Evolutionary conservation across 495 filamentous ascomycete genomes (phyloP).

Genomic region (Penicillium roqueforti): DNA sequence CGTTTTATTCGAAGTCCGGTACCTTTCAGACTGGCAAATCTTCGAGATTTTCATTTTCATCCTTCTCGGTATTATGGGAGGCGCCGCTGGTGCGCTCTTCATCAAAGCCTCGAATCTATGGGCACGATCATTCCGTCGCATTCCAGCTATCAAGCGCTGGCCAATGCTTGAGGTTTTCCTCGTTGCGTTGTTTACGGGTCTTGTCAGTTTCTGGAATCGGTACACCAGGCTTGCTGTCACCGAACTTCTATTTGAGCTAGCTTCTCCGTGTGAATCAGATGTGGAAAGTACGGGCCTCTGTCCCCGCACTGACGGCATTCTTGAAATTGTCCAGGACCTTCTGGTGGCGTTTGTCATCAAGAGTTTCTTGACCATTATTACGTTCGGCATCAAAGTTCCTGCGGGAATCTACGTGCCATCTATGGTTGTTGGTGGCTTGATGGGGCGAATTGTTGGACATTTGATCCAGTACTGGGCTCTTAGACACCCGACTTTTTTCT

Average conservation of each 20-base stretch:
- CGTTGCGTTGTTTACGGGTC: slow-evolving; percentile 78
- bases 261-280: slow-evolving; percentile 75
- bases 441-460: slow-evolving; percentile 87
- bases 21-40: slow-evolving; percentile 87
- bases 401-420: slow-evolving; percentile 96
- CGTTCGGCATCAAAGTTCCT: slow-evolving; percentile 92
- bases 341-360: slow-evolving; percentile 83
- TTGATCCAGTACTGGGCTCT: slow-evolving; percentile 77
- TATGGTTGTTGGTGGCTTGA: slow-evolving; percentile 94
- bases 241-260: slow-evolving; percentile 84
- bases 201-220: slow-evolving; percentile 88
- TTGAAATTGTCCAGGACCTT: slow-evolving; percentile 63
- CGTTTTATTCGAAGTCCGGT: slow-evolving; percentile 91
- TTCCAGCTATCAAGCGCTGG: slow-evolving; percentile 72
- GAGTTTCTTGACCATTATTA: slow-evolving; percentile 77
- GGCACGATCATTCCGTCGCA: slow-evolving; percentile 82
- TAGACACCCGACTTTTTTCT: slow-evolving; percentile 61
- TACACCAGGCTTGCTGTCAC: slow-evolving; percentile 86
- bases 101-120: slow-evolving; percentile 92
- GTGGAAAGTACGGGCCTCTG: slow-evolving; percentile 64
- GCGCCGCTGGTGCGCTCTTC: slow-evolving; percentile 81
- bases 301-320: slow-evolving; percentile 70
- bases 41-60: slow-evolving; percentile 89
- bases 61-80: slow-evolving; percentile 77
- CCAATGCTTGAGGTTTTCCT: slow-evolving; percentile 84